Percentiles rank a stretch among this genome's conserved stretches.
Conservation (phyloP, 2,329 filamentous ascomycete species). For the Microsporum ferrugineum region DNA sequence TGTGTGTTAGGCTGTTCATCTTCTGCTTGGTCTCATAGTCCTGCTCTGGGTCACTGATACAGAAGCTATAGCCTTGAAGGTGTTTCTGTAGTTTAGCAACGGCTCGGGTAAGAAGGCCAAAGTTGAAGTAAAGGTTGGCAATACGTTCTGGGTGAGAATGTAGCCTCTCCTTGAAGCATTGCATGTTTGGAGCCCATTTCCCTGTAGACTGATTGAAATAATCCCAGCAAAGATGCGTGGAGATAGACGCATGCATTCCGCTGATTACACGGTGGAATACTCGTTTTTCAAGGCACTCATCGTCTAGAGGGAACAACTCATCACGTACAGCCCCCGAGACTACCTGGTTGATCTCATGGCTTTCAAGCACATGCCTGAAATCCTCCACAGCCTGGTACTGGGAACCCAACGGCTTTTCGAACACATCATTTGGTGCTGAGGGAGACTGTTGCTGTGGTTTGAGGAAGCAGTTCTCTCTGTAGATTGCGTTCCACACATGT, state of each 20-base stretch:
- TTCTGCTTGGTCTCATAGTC: constrained; percentile 70
- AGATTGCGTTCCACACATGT: constrained; percentile 94
- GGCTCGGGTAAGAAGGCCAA: constrained; percentile 83
- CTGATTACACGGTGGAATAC: constrained; percentile 93
- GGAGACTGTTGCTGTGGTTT: constrained; percentile 28
- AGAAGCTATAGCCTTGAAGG: constrained; percentile 78
- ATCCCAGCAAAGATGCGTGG: constrained; percentile 89
- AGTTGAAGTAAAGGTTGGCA: constrained; percentile 98
- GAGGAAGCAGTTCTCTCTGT: constrained; percentile 91
- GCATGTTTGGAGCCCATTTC: constrained; percentile 78
- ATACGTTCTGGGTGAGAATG: constrained; percentile 79
- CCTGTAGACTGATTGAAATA: constrained; percentile 93
- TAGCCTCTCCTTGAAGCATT: constrained; percentile 79
- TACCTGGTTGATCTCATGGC: constrained; percentile 40
- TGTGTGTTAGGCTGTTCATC: constrained; percentile 62
- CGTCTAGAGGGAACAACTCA: constrained; percentile 61
- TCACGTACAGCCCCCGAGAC: constrained; percentile 28
- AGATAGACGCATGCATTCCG: constrained; percentile 97
- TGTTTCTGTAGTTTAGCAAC: constrained; percentile 80
- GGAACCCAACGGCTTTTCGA: constrained; percentile 28
- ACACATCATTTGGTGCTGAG: constrained; percentile 20
- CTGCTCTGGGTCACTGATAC: constrained; percentile 69
- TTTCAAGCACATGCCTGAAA: constrained; percentile 48
- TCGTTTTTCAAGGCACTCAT: constrained; percentile 95
- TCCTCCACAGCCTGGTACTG: constrained; percentile 45